These are phyloP conservation scores for Fusarium penzigii DNA, from an alignment of 2,329 filamentous ascomycete species.

Conservation along the genomic window DNA sequence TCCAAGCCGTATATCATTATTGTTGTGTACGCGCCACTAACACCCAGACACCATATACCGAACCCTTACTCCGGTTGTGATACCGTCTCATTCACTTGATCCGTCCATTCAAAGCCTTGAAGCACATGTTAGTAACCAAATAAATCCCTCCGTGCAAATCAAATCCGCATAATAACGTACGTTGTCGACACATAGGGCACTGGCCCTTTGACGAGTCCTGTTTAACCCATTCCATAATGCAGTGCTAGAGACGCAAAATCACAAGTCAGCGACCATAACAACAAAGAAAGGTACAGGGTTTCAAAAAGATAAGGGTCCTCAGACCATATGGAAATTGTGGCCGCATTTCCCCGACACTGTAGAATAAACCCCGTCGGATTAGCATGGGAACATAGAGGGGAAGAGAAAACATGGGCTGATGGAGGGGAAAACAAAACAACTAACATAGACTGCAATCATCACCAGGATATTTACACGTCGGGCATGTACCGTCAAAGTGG, in stretches of 20 bases:
- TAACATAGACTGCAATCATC: slow-evolving; percentile 90
- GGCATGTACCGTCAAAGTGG: slow-evolving; percentile 96
- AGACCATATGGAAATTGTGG: slow-evolving; percentile 96
- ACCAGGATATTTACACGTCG: slow-evolving; percentile 95
- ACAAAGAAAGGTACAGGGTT: slow-evolving; percentile 4
- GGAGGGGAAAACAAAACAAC: slow-evolving; percentile 33
- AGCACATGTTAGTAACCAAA: slow-evolving; percentile 8
- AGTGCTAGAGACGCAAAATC: slow-evolving; percentile 64
- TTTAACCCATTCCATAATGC: slow-evolving; percentile 93
- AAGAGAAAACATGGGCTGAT: slow-evolving; percentile 14
- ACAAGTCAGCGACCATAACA: slow-evolving; percentile 14
- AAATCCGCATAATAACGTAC: slow-evolving; percentile 48
- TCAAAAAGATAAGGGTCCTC: slow-evolving; percentile 22
- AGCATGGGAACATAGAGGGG: slow-evolving; percentile 10
- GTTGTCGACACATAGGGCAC: slow-evolving; percentile 97
- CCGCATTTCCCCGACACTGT: slow-evolving; percentile 94
- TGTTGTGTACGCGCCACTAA: slow-evolving; percentile 19
- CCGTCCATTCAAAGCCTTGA: slow-evolving; percentile 44
- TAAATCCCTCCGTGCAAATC: not conserved
- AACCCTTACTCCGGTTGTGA: slow-evolving; percentile 28
- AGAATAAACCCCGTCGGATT: slow-evolving; percentile 7
- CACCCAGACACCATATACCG: slow-evolving; percentile 21
- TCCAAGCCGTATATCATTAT: slow-evolving; percentile 9
- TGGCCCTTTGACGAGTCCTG: slow-evolving; percentile 91
- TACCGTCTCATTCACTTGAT: slow-evolving; percentile 36